Base-by-base conservation (phyloP, 202 grass and related monocot genomes). In the Sporobolus alterniflorus region DNA sequence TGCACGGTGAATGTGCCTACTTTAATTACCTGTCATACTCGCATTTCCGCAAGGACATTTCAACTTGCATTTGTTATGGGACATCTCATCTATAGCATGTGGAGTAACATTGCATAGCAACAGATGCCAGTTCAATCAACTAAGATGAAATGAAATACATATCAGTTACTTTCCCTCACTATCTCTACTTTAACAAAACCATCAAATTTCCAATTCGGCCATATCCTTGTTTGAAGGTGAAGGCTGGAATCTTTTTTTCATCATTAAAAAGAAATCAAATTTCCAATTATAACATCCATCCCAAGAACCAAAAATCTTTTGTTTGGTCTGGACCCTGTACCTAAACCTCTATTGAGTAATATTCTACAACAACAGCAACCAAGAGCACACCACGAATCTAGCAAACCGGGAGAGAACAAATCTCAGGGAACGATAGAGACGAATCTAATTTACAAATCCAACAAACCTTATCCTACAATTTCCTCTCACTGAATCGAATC, bases 241-340 rank as follows among this genome's bases (percentile, higher is more conserved):
- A n/a, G n/a, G n/a, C n/a, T n/a, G n/a, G n/a, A n/a, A n/a, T n/a
- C n/a, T n/a, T n/a, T n/a, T n/a, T n/a, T n/a, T n/a, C n/a, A n/a
- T n/a, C n/a, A n/a, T n/a, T n/a, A n/a, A n/a, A n/a, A n/a, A n/a
- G n/a, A n/a, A n/a, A 83, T 50, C 24, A 24, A 55, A 68, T 30
- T 61, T 79, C 40, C 14, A 59, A 50, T 42, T 39, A n/a, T n/a
- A 63, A 60, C 49, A 74, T 67, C 69, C 74, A 75, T 89, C 69
- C 74, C 87, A 80, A 89, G 81, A 80, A 84, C 87, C 75, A 84
- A 84, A 46, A 32, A 31, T 55, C 42, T 80, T 80, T 84, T 79
- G 29, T 84, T 80, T 84, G 81, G 87, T 79, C 75, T 84, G 69
- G 81, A 89, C 50, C 78, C 59, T 60, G 32, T 32, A 64, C 42